Base-by-base conservation (phyloP, 129 eudicot genomes). In the Lactuca saligna region DNA sequence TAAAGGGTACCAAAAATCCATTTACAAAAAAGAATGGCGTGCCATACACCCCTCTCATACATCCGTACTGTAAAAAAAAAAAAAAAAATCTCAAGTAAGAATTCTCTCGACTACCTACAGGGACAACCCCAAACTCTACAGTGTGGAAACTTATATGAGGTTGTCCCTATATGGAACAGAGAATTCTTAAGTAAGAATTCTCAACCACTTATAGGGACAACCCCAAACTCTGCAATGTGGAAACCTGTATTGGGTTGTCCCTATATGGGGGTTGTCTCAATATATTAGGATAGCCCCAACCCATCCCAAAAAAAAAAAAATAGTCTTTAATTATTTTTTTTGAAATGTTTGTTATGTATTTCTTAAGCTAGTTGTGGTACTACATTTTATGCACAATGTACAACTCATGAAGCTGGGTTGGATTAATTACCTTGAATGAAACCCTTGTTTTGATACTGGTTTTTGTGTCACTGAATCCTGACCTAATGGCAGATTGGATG, bases 21-120 rank as follows among this genome's bases (percentile, higher is more conserved):
- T 92, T 92, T 1, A 92, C 85, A n/a, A 79, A 86, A 86, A 92
- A 92, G 61, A 73, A 69, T 0, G 98, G 98, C 0, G 98, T 83
- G 20, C 96, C 98, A 59, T 80, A 86, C 57, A 92, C 98, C 48
- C 95, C 96, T 80, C 91, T 80, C 66, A 84, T 63, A 75, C 98
- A 86, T 63, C 98, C 98, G 67, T 88, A 92, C 98, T 92, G 86
- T 71, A 57, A 55, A 67, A 62, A 50, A 56, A 53, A 65, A 65
- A 14, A 66, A 39, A 77, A 8, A 5, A 1, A 7, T 61, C 14
- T 14, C 10, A 17, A 15, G 3, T 53, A 16, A 53, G 9, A 53
- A 53, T n/a, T n/a, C 57, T 15, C 7, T 1, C 2, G 8, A 14
- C 17, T 1, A 14, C 20, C 20, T 3, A 44, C 6, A 44, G 12